phyloP scores from a whole-genome alignment of 2,329 filamentous ascomycete species.

The Diaporthe helianthi region DNA sequence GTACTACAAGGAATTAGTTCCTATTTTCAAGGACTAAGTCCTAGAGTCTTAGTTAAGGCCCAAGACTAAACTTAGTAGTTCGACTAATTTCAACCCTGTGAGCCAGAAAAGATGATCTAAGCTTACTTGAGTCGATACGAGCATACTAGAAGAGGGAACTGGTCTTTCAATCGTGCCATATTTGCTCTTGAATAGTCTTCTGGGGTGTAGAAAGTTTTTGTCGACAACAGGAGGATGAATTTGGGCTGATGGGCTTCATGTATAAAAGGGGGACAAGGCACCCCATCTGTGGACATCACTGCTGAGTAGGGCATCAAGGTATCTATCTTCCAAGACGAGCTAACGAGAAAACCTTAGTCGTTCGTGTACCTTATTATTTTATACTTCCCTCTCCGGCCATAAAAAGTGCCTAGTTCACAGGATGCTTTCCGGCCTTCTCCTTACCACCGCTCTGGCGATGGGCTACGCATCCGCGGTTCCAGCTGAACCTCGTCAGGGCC shows the following conservation, averaged over 20 bases:
- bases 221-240: background rate
- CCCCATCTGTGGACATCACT: background rate
- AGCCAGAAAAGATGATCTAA: background rate
- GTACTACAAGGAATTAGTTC: too few relatives aligned
- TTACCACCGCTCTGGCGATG: background rate
- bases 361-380: too few relatives aligned
- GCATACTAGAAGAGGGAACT: background rate
- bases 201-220: background rate
- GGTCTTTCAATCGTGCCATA: background rate
- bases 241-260: too few relatives aligned
- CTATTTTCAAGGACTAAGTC: too few relatives aligned
- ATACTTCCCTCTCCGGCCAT: background rate
- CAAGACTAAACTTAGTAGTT: too few relatives aligned
- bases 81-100: too few relatives aligned
- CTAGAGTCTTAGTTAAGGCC: too few relatives aligned
- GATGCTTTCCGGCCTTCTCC: background rate
- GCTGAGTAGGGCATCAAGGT: background rate
- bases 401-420: background rate
- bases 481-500: background rate
- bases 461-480: background rate
- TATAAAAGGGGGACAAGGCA: background rate
- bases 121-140: background rate
- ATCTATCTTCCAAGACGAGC: background rate
- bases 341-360: fast-evolving
- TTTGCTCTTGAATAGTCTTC: background rate